Evolutionary conservation across 371 early-diverging fungal species (phyloP).

Genomic region (Coemansia sp.): DNA sequence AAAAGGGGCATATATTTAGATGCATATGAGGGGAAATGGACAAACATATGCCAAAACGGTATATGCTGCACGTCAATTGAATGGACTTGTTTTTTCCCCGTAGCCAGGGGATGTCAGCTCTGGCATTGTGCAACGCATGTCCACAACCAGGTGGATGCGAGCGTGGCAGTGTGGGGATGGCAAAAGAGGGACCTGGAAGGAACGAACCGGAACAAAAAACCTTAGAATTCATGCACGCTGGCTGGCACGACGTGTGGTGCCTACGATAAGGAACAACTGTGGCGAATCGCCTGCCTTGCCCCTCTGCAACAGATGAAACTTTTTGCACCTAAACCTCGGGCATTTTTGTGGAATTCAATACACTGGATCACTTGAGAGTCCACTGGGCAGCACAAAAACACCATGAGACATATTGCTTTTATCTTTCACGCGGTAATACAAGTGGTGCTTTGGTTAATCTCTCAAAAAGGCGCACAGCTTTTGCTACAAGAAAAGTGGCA

Average conservation of each 20-base stretch:
- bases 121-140: background rate
- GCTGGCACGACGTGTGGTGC: background rate
- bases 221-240: background rate
- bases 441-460: background rate
- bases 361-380: background rate
- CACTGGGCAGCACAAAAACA: background rate
- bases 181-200: background rate
- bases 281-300: background rate
- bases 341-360: conserved; percentile 9
- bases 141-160: background rate
- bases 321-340: conserved; percentile 2
- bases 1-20: background rate
- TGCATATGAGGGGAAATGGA: background rate
- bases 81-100: background rate
- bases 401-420: background rate
- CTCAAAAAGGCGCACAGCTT: background rate
- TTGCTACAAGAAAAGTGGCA: background rate
- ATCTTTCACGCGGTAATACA: background rate
- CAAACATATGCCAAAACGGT: background rate
- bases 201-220: background rate
- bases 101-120: background rate
- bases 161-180: background rate
- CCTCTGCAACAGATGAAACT: background rate
- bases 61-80: background rate
- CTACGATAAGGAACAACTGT: background rate